Evolutionary conservation across 2,329 filamentous ascomycete genomes (phyloP).

Genomic region (Curvularia verruculosa): DNA sequence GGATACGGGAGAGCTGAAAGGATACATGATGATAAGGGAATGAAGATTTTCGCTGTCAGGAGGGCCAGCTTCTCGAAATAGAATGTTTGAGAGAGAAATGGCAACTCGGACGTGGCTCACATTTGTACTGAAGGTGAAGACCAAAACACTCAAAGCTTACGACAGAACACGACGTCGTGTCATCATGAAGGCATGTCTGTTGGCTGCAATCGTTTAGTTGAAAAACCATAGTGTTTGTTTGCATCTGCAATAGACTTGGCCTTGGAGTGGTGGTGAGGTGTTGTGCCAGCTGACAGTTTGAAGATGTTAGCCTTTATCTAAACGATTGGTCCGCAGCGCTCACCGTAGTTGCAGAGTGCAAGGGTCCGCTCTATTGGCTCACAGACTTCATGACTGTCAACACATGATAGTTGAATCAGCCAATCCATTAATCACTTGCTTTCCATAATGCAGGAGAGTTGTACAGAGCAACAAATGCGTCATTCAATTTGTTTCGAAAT

Average conservation of each 20-base stretch:
- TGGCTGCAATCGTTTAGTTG: not conserved
- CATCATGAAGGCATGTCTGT: conserved; percentile 4
- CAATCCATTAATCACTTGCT: not conserved
- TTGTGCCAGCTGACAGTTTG: conserved; percentile 4
- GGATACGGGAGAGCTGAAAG: not conserved
- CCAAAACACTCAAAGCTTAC: conserved; percentile 1
- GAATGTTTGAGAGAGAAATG: not conserved
- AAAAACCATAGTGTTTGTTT: not conserved
- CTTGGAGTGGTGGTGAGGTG: conserved; percentile 8
- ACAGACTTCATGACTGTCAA: not conserved
- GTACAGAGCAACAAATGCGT: not conserved
- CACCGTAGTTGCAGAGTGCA: conserved; percentile 3
- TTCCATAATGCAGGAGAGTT: not conserved
- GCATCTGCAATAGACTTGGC: not conserved
- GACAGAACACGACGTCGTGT: not conserved
- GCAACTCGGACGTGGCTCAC: not conserved
- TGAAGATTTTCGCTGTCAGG: not conserved
- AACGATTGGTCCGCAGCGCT: conserved; percentile 12
- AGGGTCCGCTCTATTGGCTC: not conserved
- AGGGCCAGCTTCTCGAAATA: not conserved
- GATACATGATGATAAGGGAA: not conserved
- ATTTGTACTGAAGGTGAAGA: conserved; percentile 2
- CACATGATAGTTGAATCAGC: not conserved
- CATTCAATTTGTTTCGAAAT: not conserved
- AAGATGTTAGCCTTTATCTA: not conserved